Evolutionary conservation across 768 basidiomycete genomes (phyloP), one percentile per base, ranked within the genome.

Genomic region (Mycena haematopus): DNA sequence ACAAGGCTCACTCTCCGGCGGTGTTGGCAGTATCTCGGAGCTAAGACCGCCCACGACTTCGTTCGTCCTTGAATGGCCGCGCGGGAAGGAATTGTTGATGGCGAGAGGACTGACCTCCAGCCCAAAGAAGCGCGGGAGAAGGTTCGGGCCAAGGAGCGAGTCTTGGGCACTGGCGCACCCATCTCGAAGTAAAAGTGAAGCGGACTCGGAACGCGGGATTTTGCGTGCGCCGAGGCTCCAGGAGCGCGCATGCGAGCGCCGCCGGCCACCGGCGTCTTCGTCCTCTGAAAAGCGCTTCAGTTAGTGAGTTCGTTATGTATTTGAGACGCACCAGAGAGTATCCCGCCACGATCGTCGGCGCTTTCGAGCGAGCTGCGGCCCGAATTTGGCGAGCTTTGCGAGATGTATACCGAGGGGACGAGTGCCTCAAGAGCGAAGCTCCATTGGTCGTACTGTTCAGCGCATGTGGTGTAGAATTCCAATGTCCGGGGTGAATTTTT

Each of bases 141-240:
- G 65, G 31, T 71, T 73, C n/a, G 77, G 76, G 60, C 75, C 78
- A 45, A 78, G 68, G n/a, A 74, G 65, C 24, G 70, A 69, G 21
- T 67, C 71, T 13, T 58, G 55, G 22, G 73, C 69, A 52, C 73
- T 68, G 40, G 14, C 38, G 15, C 54, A 53, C 10, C 56, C 53
- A 21, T 75, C 69, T 49, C 72, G 70, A 35, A 67, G 69, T 10
- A 77, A 55, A 31, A 78, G 66, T 0, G 78, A 78, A 0, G 78
- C 79, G 11, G 73, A 71, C 54, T 78, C 77, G 1, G 78, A 79
- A 24, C 71, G 71, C 15, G 75, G 67, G 8, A 75, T 77, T 65
- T 79, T 79, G 46, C 77, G 71, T 8, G 72, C 79, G 29, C 77
- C 71, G 47, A 78, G 64, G 61, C 78, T 79, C 79, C 79, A 80